Evolutionary conservation across 371 early-diverging fungal genomes (phyloP).

Genomic region (Saksenaea oblongispora): DNA sequence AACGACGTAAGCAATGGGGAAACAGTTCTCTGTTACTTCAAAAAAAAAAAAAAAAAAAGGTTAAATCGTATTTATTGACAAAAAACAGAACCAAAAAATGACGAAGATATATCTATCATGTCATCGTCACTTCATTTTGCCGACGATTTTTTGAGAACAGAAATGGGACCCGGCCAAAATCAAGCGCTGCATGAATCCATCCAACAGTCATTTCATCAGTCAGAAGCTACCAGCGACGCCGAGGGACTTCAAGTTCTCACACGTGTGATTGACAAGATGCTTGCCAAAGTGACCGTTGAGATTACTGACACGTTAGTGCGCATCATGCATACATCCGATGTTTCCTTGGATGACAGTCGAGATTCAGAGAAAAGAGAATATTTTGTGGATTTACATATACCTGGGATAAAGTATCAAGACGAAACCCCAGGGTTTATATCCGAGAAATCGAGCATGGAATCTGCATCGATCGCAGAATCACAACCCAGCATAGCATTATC

Average conservation of each 20-base stretch:
- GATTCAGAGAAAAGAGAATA: conserved; percentile 34
- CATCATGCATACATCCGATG: conserved; percentile 51
- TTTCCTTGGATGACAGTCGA: neutral
- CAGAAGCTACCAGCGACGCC: conserved; percentile 17
- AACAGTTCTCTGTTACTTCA: neutral
- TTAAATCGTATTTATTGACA: too few relatives aligned
- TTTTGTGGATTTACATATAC: conserved; percentile 57
- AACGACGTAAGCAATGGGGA: conserved; percentile 24
- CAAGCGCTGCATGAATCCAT: conserved; percentile 58
- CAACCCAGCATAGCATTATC: conserved; percentile 48
- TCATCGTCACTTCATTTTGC: conserved; percentile 89
- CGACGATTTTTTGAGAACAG: conserved; percentile 79
- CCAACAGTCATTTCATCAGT: conserved; percentile 52
- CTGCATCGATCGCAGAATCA: conserved; percentile 12
- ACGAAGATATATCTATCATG: conserved; percentile 70
- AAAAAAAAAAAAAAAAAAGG: too few relatives aligned
- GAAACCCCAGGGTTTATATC: conserved; percentile 57
- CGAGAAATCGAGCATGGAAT: neutral
- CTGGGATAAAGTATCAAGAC: conserved; percentile 59
- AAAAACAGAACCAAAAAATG: conserved; percentile 21
- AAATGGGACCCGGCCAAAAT: conserved; percentile 57
- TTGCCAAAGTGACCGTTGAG: conserved; percentile 63
- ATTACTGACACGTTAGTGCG: conserved; percentile 55
- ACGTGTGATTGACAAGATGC: conserved; percentile 68
- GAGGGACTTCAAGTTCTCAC: conserved; percentile 72